Evolutionary conservation across 1,139 yeast genomes (phyloP).

Genomic region (Ashbya aceris): DNA sequence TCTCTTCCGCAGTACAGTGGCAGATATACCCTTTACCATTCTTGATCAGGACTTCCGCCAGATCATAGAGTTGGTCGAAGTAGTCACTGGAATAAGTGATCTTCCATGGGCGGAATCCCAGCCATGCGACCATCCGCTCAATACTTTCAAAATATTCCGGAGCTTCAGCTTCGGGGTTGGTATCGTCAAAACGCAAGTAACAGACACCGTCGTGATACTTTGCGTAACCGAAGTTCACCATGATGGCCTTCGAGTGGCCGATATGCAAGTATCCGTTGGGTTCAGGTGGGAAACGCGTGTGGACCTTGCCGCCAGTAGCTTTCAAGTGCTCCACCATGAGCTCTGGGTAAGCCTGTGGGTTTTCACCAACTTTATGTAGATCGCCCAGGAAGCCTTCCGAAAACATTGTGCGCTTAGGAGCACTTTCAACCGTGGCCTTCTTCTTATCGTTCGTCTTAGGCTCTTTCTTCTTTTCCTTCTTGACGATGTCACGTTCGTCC

Average conservation of each 20-base stretch:
- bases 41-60: conserved; percentile 72
- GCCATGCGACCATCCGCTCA: conserved; percentile 77
- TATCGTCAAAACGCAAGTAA: conserved; percentile 90
- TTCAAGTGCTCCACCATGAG: conserved; percentile 70
- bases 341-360: conserved; percentile 83
- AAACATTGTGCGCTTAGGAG: conserved; percentile 68
- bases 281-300: conserved; percentile 96
- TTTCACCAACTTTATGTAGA: conserved; percentile 90
- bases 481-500: conserved; percentile 84
- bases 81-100: conserved; percentile 94
- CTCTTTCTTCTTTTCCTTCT: conserved; percentile 59
- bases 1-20: conserved; percentile 87
- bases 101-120: conserved; percentile 88
- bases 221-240: conserved; percentile 94
- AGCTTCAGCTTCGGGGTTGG: conserved; percentile 98
- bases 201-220: conserved; percentile 77
- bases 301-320: conserved; percentile 72
- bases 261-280: conserved; percentile 95
- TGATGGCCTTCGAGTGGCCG: conserved; percentile 96
- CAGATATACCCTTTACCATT: conserved; percentile 80
- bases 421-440: conserved; percentile 25
- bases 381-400: conserved; percentile 93
- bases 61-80: conserved; percentile 74
- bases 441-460: conserved; percentile 22
- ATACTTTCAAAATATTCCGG: conserved; percentile 83